Conservation (phyloP, 2,329 filamentous ascomycete genomes). For the Ramichloridium luteum region DNA sequence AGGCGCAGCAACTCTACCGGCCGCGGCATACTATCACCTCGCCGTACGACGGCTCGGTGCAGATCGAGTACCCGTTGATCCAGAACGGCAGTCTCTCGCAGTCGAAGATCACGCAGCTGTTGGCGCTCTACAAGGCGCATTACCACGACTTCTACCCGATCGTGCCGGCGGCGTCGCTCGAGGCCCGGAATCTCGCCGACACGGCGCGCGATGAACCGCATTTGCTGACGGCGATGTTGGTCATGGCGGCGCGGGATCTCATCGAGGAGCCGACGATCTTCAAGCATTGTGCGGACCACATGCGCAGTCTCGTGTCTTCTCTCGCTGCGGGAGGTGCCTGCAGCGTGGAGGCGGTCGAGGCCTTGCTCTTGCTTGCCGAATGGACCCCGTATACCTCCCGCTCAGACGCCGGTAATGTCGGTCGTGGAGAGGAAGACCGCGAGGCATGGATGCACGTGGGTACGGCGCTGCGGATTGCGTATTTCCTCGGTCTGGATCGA, state of each 20-base stretch:
- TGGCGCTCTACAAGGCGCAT: constrained; percentile 48
- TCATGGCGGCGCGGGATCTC: constrained; percentile 60
- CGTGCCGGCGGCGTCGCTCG: constrained; percentile 48
- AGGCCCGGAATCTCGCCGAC: constrained; percentile 40
- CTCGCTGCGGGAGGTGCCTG: constrained; percentile 55
- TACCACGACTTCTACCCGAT: constrained; percentile 62
- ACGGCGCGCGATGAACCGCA: constrained; percentile 52
- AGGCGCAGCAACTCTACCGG: neutral
- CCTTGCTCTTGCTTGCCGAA: neutral
- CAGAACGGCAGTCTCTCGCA: constrained; percentile 30
- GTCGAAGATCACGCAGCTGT: constrained; percentile 40
- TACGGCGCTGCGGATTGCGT: constrained; percentile 55
- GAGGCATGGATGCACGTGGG: constrained; percentile 70
- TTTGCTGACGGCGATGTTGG: constrained; percentile 56
- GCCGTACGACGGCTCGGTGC: too few species aligned
- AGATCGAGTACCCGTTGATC: constrained; percentile 32
- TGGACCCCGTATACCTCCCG: constrained; percentile 27
- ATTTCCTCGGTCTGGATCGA: constrained; percentile 57
- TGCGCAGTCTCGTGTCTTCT: constrained; percentile 55
- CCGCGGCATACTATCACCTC: too few species aligned
- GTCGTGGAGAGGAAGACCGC: constrained; percentile 61
- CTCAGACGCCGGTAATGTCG: constrained; percentile 48
- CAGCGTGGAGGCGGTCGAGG: constrained; percentile 57
- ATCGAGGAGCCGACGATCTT: constrained; percentile 51
- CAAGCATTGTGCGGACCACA: constrained; percentile 54